Conservation (phyloP, 306 rosid genomes). For the Vicia sativa region DNA sequence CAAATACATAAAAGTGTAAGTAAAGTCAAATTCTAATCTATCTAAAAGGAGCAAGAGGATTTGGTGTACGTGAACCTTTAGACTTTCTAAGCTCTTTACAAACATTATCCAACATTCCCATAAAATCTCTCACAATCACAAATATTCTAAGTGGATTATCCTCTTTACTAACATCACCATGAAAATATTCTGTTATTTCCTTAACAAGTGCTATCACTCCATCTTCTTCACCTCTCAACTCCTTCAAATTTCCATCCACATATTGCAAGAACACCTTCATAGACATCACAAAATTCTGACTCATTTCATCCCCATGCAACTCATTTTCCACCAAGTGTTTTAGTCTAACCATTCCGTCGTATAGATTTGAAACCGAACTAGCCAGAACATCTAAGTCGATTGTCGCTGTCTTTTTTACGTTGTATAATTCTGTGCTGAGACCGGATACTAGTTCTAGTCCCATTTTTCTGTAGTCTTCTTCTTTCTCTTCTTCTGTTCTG, state of each 20-base stretch:
- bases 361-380: constrained; percentile 64
- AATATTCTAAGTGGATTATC: constrained; percentile 85
- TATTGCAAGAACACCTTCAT: constrained; percentile 57
- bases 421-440: constrained; percentile 80
- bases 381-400: constrained; percentile 84
- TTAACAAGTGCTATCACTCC: constrained; percentile 66
- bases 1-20: constrained; percentile 32
- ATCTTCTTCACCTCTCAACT: constrained; percentile 69
- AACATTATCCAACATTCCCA: constrained; percentile 86
- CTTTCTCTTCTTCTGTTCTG: constrained; percentile 70
- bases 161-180: constrained; percentile 87
- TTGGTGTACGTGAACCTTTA: constrained; percentile 54
- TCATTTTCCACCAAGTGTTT: constrained; percentile 48
- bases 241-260: constrained; percentile 59
- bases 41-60: constrained; percentile 79
- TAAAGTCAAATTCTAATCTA: constrained; percentile 36
- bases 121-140: constrained; percentile 91
- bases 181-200: constrained; percentile 87
- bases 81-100: constrained; percentile 85
- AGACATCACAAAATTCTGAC: constrained; percentile 45
- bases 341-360: constrained; percentile 59
- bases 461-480: constrained; percentile 81
- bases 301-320: constrained; percentile 47
- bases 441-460: constrained; percentile 90
- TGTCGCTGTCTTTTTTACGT: constrained; percentile 85